phyloP scores from a whole-genome alignment of 257 asterid species.

The Nicotiana knightiana region DNA sequence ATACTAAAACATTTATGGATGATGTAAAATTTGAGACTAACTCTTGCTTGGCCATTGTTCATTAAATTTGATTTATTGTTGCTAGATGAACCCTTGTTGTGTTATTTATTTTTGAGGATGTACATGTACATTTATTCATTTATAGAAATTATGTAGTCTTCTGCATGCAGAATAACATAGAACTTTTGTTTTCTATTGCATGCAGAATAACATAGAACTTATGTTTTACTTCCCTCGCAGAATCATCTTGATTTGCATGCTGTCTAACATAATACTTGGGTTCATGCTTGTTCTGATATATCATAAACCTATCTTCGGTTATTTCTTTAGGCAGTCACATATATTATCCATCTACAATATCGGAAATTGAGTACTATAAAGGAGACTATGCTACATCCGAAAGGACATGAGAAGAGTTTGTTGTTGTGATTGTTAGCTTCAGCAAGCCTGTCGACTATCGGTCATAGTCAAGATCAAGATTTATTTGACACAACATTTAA shows the following conservation, averaged over 20 bases:
- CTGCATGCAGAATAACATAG: not conserved
- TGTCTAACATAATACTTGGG: not conserved
- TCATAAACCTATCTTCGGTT: not conserved
- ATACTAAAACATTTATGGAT: no score
- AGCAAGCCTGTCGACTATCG: no score
- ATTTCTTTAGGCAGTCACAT: constrained; percentile 72
- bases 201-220: constrained; percentile 14
- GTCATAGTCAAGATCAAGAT: no score
- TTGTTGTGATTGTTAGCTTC: no score
- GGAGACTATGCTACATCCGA: constrained; percentile 90
- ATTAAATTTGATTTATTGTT: constrained; percentile 87
- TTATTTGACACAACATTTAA: no score
- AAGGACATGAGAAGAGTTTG: constrained; percentile 73
- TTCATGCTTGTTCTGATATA: not conserved
- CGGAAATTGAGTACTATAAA: constrained; percentile 62
- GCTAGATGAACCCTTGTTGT: constrained; percentile 94
- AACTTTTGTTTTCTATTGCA: constrained; percentile 17
- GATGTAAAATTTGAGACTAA: constrained; percentile 48
- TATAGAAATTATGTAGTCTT: no score
- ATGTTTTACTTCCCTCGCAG: constrained; percentile 39
- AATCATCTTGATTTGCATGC: constrained; percentile 99
- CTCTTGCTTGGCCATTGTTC: constrained; percentile 94
- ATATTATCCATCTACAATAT: constrained; percentile 85
- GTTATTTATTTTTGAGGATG: constrained; percentile 15
- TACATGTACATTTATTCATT: constrained; percentile 1